These are phyloP conservation scores for Cucumis cinereus DNA, from an alignment of 306 rosid species.

Conservation along the genomic window DNA sequence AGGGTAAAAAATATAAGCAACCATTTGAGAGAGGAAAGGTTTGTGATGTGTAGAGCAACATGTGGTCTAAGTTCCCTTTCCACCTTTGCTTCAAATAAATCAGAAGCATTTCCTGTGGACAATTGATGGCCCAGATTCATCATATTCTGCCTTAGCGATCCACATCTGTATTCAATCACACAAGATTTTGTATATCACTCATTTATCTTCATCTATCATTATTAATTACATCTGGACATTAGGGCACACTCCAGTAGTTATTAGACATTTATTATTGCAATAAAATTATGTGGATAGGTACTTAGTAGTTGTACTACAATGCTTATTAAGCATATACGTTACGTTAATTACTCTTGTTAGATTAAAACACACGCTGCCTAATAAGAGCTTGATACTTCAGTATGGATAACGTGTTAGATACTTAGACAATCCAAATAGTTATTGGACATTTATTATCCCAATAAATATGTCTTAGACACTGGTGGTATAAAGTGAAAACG, in stretches of 20 bases:
- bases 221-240: no score
- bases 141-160: conserved; percentile 94
- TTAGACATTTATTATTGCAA: background rate
- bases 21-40: conserved; percentile 33
- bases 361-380: background rate
- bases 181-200: background rate
- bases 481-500: background rate
- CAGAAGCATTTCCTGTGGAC: conserved; percentile 99
- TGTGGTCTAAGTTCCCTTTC: conserved; percentile 27
- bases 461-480: background rate
- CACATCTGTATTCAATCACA: conserved; percentile 57
- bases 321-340: background rate
- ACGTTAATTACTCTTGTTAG: background rate
- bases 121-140: conserved; percentile 91
- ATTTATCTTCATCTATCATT: background rate
- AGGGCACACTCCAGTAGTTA: background rate
- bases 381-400: background rate
- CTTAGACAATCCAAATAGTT: no score
- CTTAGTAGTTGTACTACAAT: background rate
- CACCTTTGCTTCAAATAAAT: conserved; percentile 25
- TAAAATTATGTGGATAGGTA: background rate
- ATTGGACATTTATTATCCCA: background rate
- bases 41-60: conserved; percentile 16
- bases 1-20: conserved; percentile 30
- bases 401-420: background rate